Conservation (phyloP, 768 basidiomycete genomes). For the Kwoniella dejecticola region DNA sequence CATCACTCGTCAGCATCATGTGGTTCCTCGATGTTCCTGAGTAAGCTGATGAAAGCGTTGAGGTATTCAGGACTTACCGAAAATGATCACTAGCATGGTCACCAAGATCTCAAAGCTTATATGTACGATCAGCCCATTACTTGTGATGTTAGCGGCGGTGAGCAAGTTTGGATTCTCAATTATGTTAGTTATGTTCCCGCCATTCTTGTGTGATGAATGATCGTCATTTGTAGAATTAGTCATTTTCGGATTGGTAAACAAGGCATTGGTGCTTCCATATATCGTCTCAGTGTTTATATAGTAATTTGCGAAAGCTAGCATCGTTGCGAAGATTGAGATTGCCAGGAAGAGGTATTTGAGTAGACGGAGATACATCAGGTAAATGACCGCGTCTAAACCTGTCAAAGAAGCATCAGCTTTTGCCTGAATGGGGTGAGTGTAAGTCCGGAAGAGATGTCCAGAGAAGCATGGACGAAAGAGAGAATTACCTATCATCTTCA, state of each 20-base stretch:
- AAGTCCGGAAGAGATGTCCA: not conserved
- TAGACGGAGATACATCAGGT: slow-evolving; percentile 86
- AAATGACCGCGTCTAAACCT: slow-evolving; percentile 90
- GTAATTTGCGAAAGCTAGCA: slow-evolving; percentile 38
- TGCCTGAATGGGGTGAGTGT: not conserved
- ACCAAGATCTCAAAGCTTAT: slow-evolving; percentile 82
- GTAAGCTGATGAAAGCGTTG: not conserved
- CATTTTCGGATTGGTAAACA: not conserved
- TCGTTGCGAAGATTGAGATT: slow-evolving; percentile 33
- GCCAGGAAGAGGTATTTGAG: slow-evolving; percentile 60
- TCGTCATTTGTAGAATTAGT: not conserved
- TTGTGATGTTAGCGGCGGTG: slow-evolving; percentile 81
- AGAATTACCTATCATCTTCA: slow-evolving; percentile 23
- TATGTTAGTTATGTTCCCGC: slow-evolving; percentile 9
- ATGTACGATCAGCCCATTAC: slow-evolving; percentile 75
- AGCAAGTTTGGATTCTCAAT: slow-evolving; percentile 56
- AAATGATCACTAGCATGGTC: slow-evolving; percentile 56
- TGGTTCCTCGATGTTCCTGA: too few relatives aligned
- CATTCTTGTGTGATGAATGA: too few relatives aligned
- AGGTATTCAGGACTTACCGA: slow-evolving; percentile 29
- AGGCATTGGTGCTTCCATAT: slow-evolving; percentile 11
- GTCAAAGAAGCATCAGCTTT: slow-evolving; percentile 44
- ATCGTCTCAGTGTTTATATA: slow-evolving; percentile 37
- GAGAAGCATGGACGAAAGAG: too few relatives aligned
- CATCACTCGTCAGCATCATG: too few relatives aligned